Evolutionary conservation across 805 yeast genomes (phyloP), one percentile per base, ranked within the genome.

Genomic region (Candida ortonii): DNA sequence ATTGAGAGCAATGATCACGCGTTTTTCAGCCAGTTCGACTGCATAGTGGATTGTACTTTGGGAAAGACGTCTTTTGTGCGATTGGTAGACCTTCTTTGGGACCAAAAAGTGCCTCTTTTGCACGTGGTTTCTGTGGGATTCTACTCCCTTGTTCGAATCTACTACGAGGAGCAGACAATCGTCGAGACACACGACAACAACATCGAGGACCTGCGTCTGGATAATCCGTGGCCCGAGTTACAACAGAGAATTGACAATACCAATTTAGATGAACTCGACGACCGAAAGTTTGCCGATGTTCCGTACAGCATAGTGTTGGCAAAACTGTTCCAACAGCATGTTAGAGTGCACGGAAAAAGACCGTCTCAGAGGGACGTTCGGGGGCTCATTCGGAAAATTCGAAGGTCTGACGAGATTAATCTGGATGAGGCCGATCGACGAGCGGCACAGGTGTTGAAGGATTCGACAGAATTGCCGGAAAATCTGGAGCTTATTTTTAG

Each of bases 171-270:
- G 46, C 76, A 76, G 7, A 73, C 80, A n/a, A 73, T 85, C 2
- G 61, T 86, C 11, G 89, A 89, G 40, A 76, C 95, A 1, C 95
- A 87, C 54, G 78, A 53, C 21, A 62, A 73, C 10, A 64, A 72
- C 7, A 50, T 79, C 2, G 75, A 69, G 16, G 95, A 86, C 49
- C 59, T 88, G 38, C 62, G 95, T 33, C 57, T 88, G 2, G 80
- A 77, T 39, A 26, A 33, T 3, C 84, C 93, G 1, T 90, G 96
- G 96, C 60, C 67, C 1, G 87, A 84, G 45, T 58, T 88, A 6
- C 55, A 58, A 22, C 61, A 57, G 0, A 77, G 68, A 44, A 66
- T 73, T 11, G 72, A 76, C 30, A 55, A 73, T 1, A 62, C 78
- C 28, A 76, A 79, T 35, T 44, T 83, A 9, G 64, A 64, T 1